A percentile compares a stretch with the other conserved stretches of the same genome.
phyloP scores from a whole-genome alignment of 768 basidiomycete species.

The Inosperma sp. region DNA sequence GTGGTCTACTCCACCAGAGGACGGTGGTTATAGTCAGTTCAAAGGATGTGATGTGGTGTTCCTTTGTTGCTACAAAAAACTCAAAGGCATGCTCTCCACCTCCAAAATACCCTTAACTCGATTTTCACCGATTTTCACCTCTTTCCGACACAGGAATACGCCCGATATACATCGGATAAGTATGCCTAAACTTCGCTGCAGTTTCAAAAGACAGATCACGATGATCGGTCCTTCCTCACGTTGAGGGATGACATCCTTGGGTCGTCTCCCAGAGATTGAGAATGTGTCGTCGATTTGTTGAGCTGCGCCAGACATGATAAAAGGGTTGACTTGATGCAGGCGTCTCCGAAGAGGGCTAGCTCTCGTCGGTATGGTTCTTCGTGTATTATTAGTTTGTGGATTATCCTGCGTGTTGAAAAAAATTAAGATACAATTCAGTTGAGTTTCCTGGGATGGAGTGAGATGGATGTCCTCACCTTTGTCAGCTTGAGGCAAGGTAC shows the following conservation, averaged over 20 bases:
- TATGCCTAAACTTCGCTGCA: conserved; percentile 80
- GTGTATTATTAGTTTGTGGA: conserved; percentile 82
- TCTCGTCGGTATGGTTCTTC: conserved; percentile 90
- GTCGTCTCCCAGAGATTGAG: conserved; percentile 83
- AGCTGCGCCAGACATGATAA: conserved; percentile 42
- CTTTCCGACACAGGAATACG: conserved; percentile 84
- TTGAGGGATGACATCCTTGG: conserved; percentile 77
- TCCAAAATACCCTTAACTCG: conserved; percentile 78
- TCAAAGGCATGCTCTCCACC: conserved; percentile 42
- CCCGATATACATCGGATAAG: conserved; percentile 83
- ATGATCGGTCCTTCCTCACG: conserved; percentile 82
- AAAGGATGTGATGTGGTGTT: no score
- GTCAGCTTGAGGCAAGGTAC: conserved; percentile 70
- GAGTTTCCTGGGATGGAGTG: no score
- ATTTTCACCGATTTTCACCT: conserved; percentile 81
- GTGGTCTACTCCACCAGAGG: no score
- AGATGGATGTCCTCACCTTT: conserved; percentile 46
- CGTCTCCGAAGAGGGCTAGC: conserved; percentile 73
- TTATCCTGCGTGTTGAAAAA: conserved; percentile 44
- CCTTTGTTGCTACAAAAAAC: no score
- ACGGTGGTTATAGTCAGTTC: no score
- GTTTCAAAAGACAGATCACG: conserved; percentile 83
- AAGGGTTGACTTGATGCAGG: conserved; percentile 47
- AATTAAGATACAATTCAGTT: no score
- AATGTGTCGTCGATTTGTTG: conserved; percentile 74